Evolutionary conservation across 768 basidiomycete species (phyloP).

Genomic region (Naematelia aurantialba): DNA sequence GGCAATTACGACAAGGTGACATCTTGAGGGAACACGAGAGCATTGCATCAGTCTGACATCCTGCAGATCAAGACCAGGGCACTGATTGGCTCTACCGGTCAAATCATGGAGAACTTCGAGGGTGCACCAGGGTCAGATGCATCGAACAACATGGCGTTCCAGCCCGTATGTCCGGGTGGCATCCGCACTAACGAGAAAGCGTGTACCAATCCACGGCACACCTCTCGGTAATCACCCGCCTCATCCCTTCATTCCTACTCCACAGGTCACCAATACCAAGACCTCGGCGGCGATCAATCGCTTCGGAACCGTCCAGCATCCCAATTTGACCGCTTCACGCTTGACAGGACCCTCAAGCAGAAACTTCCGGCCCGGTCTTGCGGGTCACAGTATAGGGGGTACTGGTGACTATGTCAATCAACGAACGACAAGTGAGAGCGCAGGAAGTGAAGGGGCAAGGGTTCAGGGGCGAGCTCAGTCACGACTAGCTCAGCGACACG

Average conservation of each 20-base stretch:
- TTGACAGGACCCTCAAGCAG: neutral
- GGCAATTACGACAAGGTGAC: conserved; percentile 5
- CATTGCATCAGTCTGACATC: neutral
- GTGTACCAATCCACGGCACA: neutral
- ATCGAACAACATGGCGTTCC: neutral
- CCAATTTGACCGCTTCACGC: neutral
- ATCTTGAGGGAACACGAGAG: neutral
- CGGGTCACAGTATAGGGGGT: neutral
- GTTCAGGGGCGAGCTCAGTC: neutral
- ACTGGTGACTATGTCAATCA: neutral
- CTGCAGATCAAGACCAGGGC: conserved; percentile 5
- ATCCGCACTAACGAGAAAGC: neutral
- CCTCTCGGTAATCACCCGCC: neutral
- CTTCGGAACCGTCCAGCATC: neutral
- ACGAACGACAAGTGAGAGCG: neutral
- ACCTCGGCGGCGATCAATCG: neutral
- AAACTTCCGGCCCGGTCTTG: neutral
- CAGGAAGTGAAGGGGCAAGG: neutral
- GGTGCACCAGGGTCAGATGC: neutral
- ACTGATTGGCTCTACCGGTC: neutral
- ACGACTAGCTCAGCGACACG: neutral
- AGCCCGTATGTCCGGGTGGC: neutral
- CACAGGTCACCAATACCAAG: neutral
- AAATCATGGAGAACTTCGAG: neutral
- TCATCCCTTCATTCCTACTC: conserved; percentile 1